Conservation (phyloP, 345 rosid genomes). For the Bretschneidera sinensis region DNA sequence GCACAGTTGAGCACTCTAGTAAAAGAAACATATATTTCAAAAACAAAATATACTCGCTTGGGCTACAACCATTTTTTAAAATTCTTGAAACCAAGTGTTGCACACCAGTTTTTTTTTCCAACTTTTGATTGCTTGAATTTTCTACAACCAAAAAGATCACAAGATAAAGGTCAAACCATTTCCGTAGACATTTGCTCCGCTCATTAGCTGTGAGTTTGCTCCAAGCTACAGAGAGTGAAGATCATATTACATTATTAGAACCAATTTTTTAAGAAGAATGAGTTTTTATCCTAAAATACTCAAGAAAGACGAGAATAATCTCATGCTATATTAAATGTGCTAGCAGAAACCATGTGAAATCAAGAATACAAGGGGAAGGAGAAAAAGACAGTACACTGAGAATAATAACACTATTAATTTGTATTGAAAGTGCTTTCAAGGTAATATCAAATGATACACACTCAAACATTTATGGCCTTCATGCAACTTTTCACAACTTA, state of each 20-base stretch:
- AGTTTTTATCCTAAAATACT: not conserved
- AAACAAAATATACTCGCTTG: not conserved
- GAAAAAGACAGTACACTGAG: no score
- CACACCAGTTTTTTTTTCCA: not conserved
- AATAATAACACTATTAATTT: no score
- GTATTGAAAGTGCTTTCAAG: no score
- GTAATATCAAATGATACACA: no score
- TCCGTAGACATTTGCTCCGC: constrained; percentile 71
- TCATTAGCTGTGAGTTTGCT: constrained; percentile 77
- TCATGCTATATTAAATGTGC: not conserved
- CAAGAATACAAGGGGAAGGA: not conserved
- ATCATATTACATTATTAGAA: not conserved
- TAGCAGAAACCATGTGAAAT: not conserved
- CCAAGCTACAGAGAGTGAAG: constrained; percentile 57
- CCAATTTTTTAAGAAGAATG: not conserved
- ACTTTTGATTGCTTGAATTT: no score
- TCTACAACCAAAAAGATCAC: constrained; percentile 2
- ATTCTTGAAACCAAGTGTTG: no score
- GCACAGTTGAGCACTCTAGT: no score
- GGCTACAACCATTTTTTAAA: not conserved
- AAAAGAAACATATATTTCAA: not conserved
- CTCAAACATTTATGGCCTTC: no score
- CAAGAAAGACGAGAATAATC: not conserved
- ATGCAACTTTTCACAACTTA: no score
- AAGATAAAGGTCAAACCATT: constrained; percentile 49